phyloP scores from a whole-genome alignment of 169 alveolate genomes.

The Plasmodium ovale region DNA sequence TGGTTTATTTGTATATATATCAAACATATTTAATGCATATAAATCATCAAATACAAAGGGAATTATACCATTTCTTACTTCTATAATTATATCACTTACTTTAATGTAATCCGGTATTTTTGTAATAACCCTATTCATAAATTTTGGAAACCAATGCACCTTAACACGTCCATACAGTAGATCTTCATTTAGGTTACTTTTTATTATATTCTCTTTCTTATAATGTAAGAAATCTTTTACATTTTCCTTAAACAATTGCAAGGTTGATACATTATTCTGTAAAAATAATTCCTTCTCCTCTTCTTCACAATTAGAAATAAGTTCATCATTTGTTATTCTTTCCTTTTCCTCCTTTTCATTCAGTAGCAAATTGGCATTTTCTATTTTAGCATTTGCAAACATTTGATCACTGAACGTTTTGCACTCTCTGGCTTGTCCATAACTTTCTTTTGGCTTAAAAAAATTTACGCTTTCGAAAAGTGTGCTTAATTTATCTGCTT shows the following conservation, averaged over 20 bases:
- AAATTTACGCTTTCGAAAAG: slow-evolving; percentile 33
- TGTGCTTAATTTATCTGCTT: background rate
- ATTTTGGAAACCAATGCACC: slow-evolving; percentile 84
- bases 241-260: slow-evolving; percentile 53
- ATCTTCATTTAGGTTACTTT: slow-evolving; percentile 40
- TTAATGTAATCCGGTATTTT: slow-evolving; percentile 80
- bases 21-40: slow-evolving; percentile 79
- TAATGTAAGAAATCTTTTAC: slow-evolving; percentile 33
- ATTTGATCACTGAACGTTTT: slow-evolving; percentile 63
- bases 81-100: slow-evolving; percentile 82
- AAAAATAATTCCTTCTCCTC: slow-evolving; percentile 16
- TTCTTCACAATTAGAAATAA: slow-evolving; percentile 3
- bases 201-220: slow-evolving; percentile 67
- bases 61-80: slow-evolving; percentile 83
- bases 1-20: slow-evolving; percentile 82
- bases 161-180: slow-evolving; percentile 59
- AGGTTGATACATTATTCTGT: slow-evolving; percentile 28
- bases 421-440: slow-evolving; percentile 7
- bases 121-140: slow-evolving; percentile 78
- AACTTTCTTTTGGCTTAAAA: slow-evolving; percentile 41
- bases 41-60: slow-evolving; percentile 84
- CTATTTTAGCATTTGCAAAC: slow-evolving; percentile 56
- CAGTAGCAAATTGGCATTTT: background rate
- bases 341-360: slow-evolving; percentile 13
- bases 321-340: background rate